Evolutionary conservation across 2,329 filamentous ascomycete species (phyloP).

Genomic region (Hortaea sp.): DNA sequence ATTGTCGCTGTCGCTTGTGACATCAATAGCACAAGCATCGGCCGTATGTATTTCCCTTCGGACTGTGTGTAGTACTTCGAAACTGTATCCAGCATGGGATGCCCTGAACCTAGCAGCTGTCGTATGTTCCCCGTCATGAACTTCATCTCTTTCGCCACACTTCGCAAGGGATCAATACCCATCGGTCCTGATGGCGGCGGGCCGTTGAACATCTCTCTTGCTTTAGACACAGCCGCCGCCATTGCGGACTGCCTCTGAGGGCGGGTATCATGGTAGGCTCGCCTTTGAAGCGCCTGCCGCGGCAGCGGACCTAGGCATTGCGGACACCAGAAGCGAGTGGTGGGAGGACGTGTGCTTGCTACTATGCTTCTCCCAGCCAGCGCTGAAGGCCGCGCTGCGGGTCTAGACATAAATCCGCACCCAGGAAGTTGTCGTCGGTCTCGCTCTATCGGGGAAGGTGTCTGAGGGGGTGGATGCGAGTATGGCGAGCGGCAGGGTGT

Average conservation of each 20-base stretch:
- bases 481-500: no score
- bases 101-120: conserved; percentile 84
- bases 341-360: conserved; percentile 10
- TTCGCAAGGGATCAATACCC: conserved; percentile 75
- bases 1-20: conserved; percentile 81
- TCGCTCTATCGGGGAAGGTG: neutral
- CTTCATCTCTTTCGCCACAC: conserved; percentile 94
- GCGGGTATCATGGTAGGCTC: conserved; percentile 26
- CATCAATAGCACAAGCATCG: conserved; percentile 92
- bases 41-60: conserved; percentile 93
- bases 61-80: conserved; percentile 97
- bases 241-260: conserved; percentile 48
- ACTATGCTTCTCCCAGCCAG: conserved; percentile 22
- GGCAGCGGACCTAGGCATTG: conserved; percentile 22
- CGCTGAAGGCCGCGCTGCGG: conserved; percentile 24
- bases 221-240: conserved; percentile 60
- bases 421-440: neutral
- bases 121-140: conserved; percentile 89
- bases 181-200: conserved; percentile 56
- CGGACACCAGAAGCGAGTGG: conserved; percentile 16
- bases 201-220: conserved; percentile 61
- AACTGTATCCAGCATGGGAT: conserved; percentile 86
- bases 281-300: conserved; percentile 17
- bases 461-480: no score
- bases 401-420: conserved; percentile 21